Evolutionary conservation across 1,284 basidiomycete species (phyloP).

Genomic region (Malassezia sympodialis): DNA sequence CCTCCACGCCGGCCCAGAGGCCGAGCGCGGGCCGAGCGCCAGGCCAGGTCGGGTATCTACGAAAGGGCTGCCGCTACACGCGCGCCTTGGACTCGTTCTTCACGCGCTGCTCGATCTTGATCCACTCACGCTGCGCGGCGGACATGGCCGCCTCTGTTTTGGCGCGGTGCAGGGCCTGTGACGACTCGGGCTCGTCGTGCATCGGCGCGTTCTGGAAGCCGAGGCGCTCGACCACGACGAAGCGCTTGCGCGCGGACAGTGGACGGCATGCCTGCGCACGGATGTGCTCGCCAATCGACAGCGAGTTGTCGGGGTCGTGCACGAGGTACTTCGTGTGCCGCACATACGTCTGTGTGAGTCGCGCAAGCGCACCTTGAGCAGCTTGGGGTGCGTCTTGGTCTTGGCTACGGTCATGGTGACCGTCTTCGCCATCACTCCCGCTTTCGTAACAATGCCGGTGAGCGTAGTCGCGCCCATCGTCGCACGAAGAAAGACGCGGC

Average conservation of each 20-base stretch:
- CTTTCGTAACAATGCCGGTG: slow-evolving; percentile 37
- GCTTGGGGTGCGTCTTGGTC: slow-evolving; percentile 32
- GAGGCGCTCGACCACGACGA: slow-evolving; percentile 27
- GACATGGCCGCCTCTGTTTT: slow-evolving; percentile 26
- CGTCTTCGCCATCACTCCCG: slow-evolving; percentile 43
- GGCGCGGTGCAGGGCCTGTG: slow-evolving; percentile 18
- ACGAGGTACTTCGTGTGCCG: slow-evolving; percentile 44
- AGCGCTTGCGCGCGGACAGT: slow-evolving; percentile 38
- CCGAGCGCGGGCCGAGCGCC: too few relatives aligned
- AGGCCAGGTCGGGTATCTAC: not conserved
- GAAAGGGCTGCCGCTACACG: not conserved
- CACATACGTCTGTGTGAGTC: slow-evolving; percentile 24
- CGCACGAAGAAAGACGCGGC: not conserved
- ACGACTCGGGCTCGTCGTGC: slow-evolving; percentile 8
- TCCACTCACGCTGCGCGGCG: slow-evolving; percentile 35
- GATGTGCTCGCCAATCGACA: slow-evolving; percentile 38
- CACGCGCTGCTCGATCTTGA: slow-evolving; percentile 32
- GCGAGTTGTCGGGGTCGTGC: slow-evolving; percentile 31
- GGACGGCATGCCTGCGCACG: slow-evolving; percentile 36
- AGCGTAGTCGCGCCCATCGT: slow-evolving; percentile 18
- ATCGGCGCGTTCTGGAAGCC: slow-evolving; percentile 12
- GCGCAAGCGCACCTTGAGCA: slow-evolving; percentile 28
- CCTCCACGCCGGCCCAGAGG: not conserved
- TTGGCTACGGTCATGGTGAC: slow-evolving; percentile 40
- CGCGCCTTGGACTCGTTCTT: slow-evolving; percentile 22